Percentiles rank a stretch among this genome's conserved stretches.
phyloP scores from a whole-genome alignment of 2,329 filamentous ascomycete genomes.

The Huntiella savannae region DNA sequence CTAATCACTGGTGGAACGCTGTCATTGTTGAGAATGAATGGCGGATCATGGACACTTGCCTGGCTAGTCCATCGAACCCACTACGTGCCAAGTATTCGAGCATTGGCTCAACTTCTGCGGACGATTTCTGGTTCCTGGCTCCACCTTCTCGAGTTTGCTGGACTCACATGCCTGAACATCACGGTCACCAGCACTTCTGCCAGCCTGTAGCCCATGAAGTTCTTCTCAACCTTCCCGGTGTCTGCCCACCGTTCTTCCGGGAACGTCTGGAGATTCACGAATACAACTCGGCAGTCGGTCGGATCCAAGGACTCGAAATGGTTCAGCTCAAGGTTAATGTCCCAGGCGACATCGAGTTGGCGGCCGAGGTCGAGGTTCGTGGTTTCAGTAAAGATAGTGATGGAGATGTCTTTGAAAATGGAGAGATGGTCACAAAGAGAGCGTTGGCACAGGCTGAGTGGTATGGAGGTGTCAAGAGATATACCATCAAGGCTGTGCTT shows the following conservation, averaged over 20 bases:
- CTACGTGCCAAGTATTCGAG: conserved; percentile 60
- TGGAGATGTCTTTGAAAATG: conserved; percentile 84
- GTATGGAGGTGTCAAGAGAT: conserved; percentile 71
- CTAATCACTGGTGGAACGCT: conserved; percentile 97
- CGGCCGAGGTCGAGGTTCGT: conserved; percentile 78
- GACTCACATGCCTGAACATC: conserved; percentile 79
- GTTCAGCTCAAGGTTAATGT: conserved; percentile 77
- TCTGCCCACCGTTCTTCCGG: conserved; percentile 75
- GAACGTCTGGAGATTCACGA: conserved; percentile 62
- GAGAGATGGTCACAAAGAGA: conserved; percentile 67
- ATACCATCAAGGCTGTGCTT: conserved; percentile 79
- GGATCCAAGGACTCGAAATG: conserved; percentile 84
- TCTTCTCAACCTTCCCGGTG: conserved; percentile 67
- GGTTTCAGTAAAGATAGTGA: conserved; percentile 66
- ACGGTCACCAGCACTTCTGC: conserved; percentile 81
- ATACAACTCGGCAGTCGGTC: conserved; percentile 72
- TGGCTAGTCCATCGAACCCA: conserved; percentile 82
- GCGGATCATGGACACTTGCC: conserved; percentile 86
- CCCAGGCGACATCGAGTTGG: conserved; percentile 74
- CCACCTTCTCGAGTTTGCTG: conserved; percentile 81
- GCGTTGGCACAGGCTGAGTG: conserved; percentile 85
- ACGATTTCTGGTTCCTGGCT: conserved; percentile 86
- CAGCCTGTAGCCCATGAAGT: conserved; percentile 74
- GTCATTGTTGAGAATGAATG: conserved; percentile 86
- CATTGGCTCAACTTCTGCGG: conserved; percentile 48